A percentile compares a stretch with the other conserved stretches of the same genome.
phyloP scores from a whole-genome alignment of 1,284 basidiomycete species.

The Agroathelia rolfsii region DNA sequence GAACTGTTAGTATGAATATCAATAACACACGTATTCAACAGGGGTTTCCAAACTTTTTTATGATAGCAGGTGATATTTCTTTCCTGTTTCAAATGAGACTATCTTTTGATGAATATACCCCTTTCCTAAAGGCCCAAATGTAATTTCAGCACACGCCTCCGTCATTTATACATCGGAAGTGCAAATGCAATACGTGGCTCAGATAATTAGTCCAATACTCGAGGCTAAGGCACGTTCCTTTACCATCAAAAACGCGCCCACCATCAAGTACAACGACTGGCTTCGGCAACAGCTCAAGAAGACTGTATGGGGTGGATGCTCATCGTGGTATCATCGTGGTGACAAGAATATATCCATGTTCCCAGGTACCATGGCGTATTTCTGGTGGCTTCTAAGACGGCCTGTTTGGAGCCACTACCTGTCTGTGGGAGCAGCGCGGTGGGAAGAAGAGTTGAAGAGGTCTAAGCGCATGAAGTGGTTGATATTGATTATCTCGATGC shows the following conservation, averaged over 20 bases:
- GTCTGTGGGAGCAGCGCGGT: conserved; percentile 8
- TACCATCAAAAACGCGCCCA: too few relatives aligned
- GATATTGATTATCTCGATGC: too few relatives aligned
- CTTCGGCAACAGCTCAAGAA: conserved; percentile 26
- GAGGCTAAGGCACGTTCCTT: conserved; percentile 30
- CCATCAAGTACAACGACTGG: conserved; percentile 30
- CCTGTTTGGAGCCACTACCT: conserved; percentile 22
- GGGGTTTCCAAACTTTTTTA: conserved; percentile 34
- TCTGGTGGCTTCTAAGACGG: conserved; percentile 24
- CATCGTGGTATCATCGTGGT: conserved; percentile 30
- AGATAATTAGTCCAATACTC: conserved; percentile 39
- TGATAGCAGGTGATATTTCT: conserved; percentile 21
- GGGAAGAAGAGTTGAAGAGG: too few relatives aligned
- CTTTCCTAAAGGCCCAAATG: conserved; percentile 36
- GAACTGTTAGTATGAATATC: too few relatives aligned
- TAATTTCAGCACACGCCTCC: conserved; percentile 34
- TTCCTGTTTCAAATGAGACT: conserved; percentile 7
- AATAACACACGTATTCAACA: too few relatives aligned
- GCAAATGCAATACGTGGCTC: conserved; percentile 34
- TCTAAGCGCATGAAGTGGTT: too few relatives aligned
- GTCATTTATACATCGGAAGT: conserved; percentile 33
- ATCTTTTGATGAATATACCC: conserved; percentile 5
- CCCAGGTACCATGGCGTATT: conserved; percentile 24
- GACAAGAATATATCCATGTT: conserved; percentile 26
- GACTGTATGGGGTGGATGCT: conserved; percentile 29